Evolutionary conservation across 208 protist genomes (phyloP).

Genomic region (Naegleria fowleri): DNA sequence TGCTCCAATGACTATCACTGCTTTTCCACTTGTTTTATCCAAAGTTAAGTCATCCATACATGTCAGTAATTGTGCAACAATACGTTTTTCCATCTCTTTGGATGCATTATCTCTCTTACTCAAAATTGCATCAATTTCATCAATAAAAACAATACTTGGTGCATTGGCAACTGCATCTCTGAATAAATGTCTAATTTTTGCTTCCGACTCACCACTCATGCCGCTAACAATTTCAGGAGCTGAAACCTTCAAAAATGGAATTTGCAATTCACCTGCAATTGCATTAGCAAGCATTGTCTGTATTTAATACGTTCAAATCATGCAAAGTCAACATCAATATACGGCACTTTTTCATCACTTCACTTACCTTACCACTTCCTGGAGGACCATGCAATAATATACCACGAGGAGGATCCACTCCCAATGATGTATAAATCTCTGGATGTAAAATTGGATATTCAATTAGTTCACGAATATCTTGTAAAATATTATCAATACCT

Average conservation of each 20-base stretch:
- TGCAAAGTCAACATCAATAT: neutral
- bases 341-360: neutral
- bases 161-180: slow-evolving; percentile 76
- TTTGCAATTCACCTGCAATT: slow-evolving; percentile 82
- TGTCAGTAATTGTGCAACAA: slow-evolving; percentile 97
- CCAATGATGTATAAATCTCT: slow-evolving; percentile 86
- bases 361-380: slow-evolving; percentile 69
- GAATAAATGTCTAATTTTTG: slow-evolving; percentile 92
- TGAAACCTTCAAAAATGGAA: slow-evolving; percentile 86
- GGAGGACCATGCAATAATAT: slow-evolving; percentile 93
- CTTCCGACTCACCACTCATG: slow-evolving; percentile 97
- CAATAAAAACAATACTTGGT: slow-evolving; percentile 97
- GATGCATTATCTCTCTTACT: slow-evolving; percentile 83
- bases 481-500: slow-evolving; percentile 51
- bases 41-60: slow-evolving; percentile 91
- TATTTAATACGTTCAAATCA: neutral
- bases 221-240: slow-evolving; percentile 93
- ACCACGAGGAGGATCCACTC: slow-evolving; percentile 85
- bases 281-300: slow-evolving; percentile 87
- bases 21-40: slow-evolving; percentile 68
- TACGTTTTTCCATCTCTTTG: slow-evolving; percentile 96
- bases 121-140: slow-evolving; percentile 82
- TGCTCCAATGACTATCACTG: slow-evolving; percentile 87
- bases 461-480: slow-evolving; percentile 87
- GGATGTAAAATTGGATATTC: slow-evolving; percentile 85